Percentiles rank a stretch among this genome's conserved stretches.
phyloP scores from a whole-genome alignment of 1,139 yeast species.

The Pichia cactophila region DNA sequence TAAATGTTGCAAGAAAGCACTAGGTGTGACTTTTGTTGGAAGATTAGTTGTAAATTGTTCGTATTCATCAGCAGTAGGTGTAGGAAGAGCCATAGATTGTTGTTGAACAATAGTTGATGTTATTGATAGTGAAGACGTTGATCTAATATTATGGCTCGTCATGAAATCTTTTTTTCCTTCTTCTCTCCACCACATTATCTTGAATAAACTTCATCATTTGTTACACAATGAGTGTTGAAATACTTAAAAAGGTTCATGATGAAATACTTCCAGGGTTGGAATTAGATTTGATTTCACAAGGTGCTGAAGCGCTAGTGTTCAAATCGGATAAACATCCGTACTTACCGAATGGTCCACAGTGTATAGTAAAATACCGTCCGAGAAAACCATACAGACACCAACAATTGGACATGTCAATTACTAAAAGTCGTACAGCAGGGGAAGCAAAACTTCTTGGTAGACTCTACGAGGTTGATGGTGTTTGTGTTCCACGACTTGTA shows the following conservation, averaged over 20 bases:
- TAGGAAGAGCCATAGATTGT: neutral
- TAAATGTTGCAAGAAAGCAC: neutral
- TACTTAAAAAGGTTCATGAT: slow-evolving; percentile 35
- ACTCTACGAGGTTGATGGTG: slow-evolving; percentile 41
- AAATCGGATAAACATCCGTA: slow-evolving; percentile 64
- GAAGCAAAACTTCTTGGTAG: slow-evolving; percentile 75
- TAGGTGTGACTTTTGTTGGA: neutral
- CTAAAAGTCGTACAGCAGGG: slow-evolving; percentile 73
- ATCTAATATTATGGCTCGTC: no score
- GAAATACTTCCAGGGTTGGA: slow-evolving; percentile 41
- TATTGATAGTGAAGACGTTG: no score
- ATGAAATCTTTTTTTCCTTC: no score
- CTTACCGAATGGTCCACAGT: slow-evolving; percentile 34
- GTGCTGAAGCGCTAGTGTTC: slow-evolving; percentile 92
- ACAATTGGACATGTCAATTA: slow-evolving; percentile 63
- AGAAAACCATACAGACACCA: slow-evolving; percentile 87
- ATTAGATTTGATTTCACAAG: slow-evolving; percentile 63
- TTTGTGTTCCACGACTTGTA: slow-evolving; percentile 62
- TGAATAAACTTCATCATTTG: neutral
- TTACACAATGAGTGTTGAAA: slow-evolving; percentile 35
- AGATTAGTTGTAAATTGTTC: slow-evolving; percentile 5
- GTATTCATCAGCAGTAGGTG: slow-evolving; percentile 7
- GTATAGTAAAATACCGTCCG: slow-evolving; percentile 80
- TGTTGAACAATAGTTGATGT: neutral
- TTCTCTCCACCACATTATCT: no score